Evolutionary conservation across 2,329 filamentous ascomycete species (phyloP).

Genomic region (Fusarium torreyae): DNA sequence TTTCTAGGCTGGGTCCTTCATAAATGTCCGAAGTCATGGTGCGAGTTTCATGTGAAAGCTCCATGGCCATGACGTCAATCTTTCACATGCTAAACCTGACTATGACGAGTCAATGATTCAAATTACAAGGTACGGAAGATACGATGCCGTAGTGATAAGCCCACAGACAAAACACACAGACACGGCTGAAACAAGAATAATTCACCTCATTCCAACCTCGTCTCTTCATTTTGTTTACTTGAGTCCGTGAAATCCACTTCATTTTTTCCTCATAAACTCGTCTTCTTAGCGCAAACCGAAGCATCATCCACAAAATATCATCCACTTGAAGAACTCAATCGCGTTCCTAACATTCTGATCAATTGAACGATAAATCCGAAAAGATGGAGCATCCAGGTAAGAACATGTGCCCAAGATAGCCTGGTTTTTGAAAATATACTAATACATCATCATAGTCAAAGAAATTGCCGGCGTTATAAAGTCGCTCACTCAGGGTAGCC

Average conservation of each 20-base stretch:
- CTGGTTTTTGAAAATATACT: background rate
- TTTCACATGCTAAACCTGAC: slow-evolving; percentile 37
- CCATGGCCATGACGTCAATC: slow-evolving; percentile 49
- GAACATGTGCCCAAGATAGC: background rate
- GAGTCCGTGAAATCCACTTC: background rate
- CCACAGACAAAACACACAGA: slow-evolving; percentile 25
- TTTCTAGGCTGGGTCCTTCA: background rate
- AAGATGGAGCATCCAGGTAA: slow-evolving; percentile 61
- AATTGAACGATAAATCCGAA: background rate
- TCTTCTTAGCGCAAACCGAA: background rate
- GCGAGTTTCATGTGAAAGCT: slow-evolving; percentile 35
- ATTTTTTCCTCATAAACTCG: slow-evolving; percentile 4
- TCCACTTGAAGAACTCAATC: background rate
- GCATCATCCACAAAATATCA: slow-evolving; percentile 9
- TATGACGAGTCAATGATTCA: slow-evolving; percentile 43
- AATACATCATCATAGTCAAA: slow-evolving; percentile 53
- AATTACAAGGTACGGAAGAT: background rate
- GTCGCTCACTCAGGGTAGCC: slow-evolving; percentile 76
- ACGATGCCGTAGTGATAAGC: background rate
- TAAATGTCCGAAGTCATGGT: slow-evolving; percentile 4
- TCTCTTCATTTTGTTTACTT: slow-evolving; percentile 20
- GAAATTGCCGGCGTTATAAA: slow-evolving; percentile 79
- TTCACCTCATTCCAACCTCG: slow-evolving; percentile 32
- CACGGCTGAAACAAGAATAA: slow-evolving; percentile 38
- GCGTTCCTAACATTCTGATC: background rate